These are phyloP conservation scores for Sarcodon aspratus DNA, from an alignment of 768 basidiomycete species.

Conservation along the genomic window DNA sequence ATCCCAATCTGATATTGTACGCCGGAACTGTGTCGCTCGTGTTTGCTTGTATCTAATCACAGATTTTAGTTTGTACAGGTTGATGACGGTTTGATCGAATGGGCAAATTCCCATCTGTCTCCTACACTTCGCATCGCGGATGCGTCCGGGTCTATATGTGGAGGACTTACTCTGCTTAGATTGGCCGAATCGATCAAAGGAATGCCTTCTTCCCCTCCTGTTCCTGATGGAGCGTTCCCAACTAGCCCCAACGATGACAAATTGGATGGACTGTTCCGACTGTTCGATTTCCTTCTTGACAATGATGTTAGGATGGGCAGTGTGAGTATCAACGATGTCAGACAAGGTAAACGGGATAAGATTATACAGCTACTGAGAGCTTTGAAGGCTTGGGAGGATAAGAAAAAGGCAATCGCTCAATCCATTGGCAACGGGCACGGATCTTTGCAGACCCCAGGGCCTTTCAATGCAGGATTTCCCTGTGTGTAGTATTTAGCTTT, in stretches of 20 bases:
- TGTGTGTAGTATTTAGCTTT: no score
- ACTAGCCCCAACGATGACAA: slow-evolving; percentile 59
- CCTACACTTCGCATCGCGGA: slow-evolving; percentile 44
- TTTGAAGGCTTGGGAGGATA: slow-evolving; percentile 74
- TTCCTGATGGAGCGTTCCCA: slow-evolving; percentile 75
- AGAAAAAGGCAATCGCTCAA: slow-evolving; percentile 41
- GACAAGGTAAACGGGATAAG: slow-evolving; percentile 73
- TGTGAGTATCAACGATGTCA: slow-evolving; percentile 89
- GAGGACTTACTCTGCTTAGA: slow-evolving; percentile 72
- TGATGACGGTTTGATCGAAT: slow-evolving; percentile 58
- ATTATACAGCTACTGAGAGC: slow-evolving; percentile 70
- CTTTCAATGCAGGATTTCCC: no score
- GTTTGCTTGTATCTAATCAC: neutral
- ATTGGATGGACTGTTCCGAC: slow-evolving; percentile 74
- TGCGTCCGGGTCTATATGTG: slow-evolving; percentile 30
- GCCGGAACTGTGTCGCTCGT: slow-evolving; percentile 1
- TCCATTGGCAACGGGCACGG: slow-evolving; percentile 30
- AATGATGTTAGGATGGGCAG: slow-evolving; percentile 87
- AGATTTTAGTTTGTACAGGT: slow-evolving; percentile 6
- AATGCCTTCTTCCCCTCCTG: slow-evolving; percentile 51
- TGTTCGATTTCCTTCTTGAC: slow-evolving; percentile 90
- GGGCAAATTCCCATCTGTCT: slow-evolving; percentile 85
- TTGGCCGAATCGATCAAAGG: slow-evolving; percentile 76
- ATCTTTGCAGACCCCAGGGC: neutral
- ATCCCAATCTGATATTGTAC: slow-evolving; percentile 9